phyloP scores from a whole-genome alignment of 192 early-diverging fungal species.

The Coemansia sp. region DNA sequence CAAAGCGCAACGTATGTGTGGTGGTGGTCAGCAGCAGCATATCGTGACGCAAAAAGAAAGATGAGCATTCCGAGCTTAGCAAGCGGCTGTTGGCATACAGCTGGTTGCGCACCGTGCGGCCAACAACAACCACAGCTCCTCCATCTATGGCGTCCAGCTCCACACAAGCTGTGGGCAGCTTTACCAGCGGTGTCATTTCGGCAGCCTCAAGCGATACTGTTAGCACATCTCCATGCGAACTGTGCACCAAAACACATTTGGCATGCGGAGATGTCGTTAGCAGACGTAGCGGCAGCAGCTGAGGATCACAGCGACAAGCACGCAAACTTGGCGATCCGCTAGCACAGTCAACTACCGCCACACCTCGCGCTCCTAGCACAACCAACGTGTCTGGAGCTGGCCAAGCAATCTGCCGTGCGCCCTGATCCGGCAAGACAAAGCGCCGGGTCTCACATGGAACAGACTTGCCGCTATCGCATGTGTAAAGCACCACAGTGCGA shows the following conservation, averaged over 20 bases:
- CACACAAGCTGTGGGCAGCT: conserved; percentile 20
- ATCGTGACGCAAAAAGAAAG: conserved; percentile 78
- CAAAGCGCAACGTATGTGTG: conserved; percentile 73
- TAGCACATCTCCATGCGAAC: conserved; percentile 43
- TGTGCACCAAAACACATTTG: conserved; percentile 38
- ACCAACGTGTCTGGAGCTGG: conserved; percentile 54
- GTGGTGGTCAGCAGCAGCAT: conserved; percentile 85
- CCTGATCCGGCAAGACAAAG: not conserved
- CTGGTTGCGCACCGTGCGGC: conserved; percentile 73
- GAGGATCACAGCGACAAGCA: not conserved
- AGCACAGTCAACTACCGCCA: not conserved
- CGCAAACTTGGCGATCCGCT: no score
- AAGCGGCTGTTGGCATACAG: conserved; percentile 74
- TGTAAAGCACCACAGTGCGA: conserved; percentile 18
- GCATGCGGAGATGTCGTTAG: conserved; percentile 3
- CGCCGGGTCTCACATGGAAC: conserved; percentile 10
- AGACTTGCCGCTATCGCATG: not conserved
- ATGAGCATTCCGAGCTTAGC: conserved; percentile 76
- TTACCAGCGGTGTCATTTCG: not conserved
- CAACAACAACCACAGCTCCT: conserved; percentile 55
- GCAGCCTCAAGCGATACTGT: conserved; percentile 11
- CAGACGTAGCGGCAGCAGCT: conserved; percentile 10
- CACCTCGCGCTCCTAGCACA: conserved; percentile 40
- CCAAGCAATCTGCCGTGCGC: conserved; percentile 71
- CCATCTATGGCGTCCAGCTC: conserved; percentile 29